Percentiles rank a stretch among this genome's conserved stretches.
These are phyloP conservation scores for Calycina herbarum DNA, from an alignment of 2,329 filamentous ascomycete genomes.

Conservation along the genomic window DNA sequence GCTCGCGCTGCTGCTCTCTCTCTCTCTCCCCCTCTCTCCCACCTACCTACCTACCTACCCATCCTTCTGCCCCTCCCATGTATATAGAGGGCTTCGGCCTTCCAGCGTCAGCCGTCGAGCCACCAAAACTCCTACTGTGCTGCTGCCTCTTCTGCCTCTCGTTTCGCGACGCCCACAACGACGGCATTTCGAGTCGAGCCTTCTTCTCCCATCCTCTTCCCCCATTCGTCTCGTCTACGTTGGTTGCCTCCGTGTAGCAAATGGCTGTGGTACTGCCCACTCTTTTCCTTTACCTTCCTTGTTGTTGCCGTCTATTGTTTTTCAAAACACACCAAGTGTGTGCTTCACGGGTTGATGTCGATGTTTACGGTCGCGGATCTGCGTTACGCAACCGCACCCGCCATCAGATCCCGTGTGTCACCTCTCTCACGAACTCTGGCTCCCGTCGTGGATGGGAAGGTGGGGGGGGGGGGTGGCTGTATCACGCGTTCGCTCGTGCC, in stretches of 20 bases:
- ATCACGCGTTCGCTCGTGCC: background rate
- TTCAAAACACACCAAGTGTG: constrained; percentile 7
- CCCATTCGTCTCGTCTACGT: constrained; percentile 9
- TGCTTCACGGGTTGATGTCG: background rate
- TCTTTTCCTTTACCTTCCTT: constrained; percentile 10
- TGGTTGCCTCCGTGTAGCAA: constrained; percentile 12
- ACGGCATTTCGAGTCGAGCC: background rate
- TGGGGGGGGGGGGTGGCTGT: background rate
- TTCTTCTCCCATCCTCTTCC: background rate
- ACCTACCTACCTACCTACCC: background rate
- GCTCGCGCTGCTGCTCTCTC: background rate
- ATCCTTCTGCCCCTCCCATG: background rate
- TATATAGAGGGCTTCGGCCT: constrained; percentile 16
- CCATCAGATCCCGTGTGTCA: constrained; percentile 15
- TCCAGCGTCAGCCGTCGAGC: constrained; percentile 2
- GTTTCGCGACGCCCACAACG: background rate
- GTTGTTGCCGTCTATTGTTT: constrained; percentile 3
- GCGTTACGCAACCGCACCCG: constrained; percentile 8
- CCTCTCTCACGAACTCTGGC: constrained; percentile 4
- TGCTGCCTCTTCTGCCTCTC: background rate
- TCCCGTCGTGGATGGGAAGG: background rate
- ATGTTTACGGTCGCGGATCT: background rate
- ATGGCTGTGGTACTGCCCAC: constrained; percentile 13
- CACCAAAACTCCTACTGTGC: background rate
- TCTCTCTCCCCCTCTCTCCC: background rate